A percentile compares a stretch with the other conserved stretches of the same genome.
phyloP scores from a whole-genome alignment of 495 filamentous ascomycete species.

The Penicillium mononematosum region DNA sequence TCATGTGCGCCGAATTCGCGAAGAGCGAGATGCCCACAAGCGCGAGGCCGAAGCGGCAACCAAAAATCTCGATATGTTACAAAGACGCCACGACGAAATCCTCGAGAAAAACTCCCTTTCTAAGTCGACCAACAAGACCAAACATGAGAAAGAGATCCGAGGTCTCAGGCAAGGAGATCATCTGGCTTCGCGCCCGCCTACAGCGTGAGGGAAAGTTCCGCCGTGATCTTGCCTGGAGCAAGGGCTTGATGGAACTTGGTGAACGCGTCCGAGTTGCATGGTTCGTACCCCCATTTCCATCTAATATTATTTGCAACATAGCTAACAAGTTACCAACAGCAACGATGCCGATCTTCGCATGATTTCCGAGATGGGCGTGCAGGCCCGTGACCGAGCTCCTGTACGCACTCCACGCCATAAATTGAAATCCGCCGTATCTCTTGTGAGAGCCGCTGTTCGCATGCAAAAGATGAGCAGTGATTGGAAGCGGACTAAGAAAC shows the following conservation, averaged over 20 bases:
- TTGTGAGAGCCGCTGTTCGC: conserved; percentile 53
- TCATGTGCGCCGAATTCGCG: conserved; percentile 55
- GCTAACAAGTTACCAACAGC: conserved; percentile 47
- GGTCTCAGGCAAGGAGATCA: conserved; percentile 84
- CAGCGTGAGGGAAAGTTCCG: conserved; percentile 78
- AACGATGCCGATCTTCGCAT: conserved; percentile 89
- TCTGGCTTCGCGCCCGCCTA: conserved; percentile 78
- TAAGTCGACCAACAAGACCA: conserved; percentile 49
- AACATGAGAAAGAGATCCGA: conserved; percentile 76
- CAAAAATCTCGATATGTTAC: conserved; percentile 54
- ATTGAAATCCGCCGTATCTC: conserved; percentile 49
- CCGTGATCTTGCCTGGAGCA: conserved; percentile 75
- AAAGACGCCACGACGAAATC: conserved; percentile 52
- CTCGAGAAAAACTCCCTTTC: conserved; percentile 42
- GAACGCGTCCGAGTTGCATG: conserved; percentile 73
- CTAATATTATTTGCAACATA: conserved; percentile 10
- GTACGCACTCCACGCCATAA: conserved; percentile 40
- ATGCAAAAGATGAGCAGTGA: conserved; percentile 54
- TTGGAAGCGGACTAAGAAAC: conserved; percentile 50
- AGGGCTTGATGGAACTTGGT: conserved; percentile 73
- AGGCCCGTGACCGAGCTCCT: conserved; percentile 34
- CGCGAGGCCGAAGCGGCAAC: conserved; percentile 47
- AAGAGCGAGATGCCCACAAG: conserved; percentile 54
- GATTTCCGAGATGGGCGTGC: conserved; percentile 74
- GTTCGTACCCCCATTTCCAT: conserved; percentile 55